Percentiles rank a stretch among this genome's conserved stretches.
Evolutionary conservation across 1,139 yeast genomes (phyloP).

Genomic region (Blastobotrys malaysiensis): DNA sequence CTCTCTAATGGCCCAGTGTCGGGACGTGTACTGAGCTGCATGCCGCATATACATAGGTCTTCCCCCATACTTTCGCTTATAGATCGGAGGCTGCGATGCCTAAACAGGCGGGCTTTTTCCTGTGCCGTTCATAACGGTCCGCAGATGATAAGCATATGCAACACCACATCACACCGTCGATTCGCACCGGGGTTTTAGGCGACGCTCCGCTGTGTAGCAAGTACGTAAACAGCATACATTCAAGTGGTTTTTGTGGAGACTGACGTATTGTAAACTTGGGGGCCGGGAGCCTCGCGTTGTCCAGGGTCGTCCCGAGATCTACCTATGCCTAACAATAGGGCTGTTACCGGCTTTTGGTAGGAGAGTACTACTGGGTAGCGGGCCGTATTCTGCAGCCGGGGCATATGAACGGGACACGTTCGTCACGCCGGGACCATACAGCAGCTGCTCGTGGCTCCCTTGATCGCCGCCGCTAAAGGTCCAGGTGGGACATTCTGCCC

Average conservation of each 20-base stretch:
- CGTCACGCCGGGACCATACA: no score
- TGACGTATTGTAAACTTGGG: no score
- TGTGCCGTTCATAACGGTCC: neutral
- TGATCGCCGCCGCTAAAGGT: neutral
- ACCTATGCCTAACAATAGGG: no score
- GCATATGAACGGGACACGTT: no score
- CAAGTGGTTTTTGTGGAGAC: neutral
- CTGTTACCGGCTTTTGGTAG: no score
- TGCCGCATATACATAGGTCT: neutral
- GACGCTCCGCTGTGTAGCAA: no score
- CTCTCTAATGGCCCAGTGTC: no score
- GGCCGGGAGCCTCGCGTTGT: no score
- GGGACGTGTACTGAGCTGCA: neutral
- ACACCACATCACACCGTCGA: neutral
- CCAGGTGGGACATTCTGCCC: neutral
- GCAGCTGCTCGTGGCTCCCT: no score
- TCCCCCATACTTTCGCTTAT: neutral
- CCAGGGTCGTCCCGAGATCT: neutral
- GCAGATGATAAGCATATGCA: neutral
- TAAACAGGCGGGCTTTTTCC: neutral
- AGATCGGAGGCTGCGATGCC: neutral
- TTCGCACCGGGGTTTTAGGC: neutral
- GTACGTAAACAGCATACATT: neutral
- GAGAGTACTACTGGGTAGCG: no score
- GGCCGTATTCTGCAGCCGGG: no score